Base-by-base conservation (phyloP, 2,329 filamentous ascomycete genomes). In the Apiospora marii region DNA sequence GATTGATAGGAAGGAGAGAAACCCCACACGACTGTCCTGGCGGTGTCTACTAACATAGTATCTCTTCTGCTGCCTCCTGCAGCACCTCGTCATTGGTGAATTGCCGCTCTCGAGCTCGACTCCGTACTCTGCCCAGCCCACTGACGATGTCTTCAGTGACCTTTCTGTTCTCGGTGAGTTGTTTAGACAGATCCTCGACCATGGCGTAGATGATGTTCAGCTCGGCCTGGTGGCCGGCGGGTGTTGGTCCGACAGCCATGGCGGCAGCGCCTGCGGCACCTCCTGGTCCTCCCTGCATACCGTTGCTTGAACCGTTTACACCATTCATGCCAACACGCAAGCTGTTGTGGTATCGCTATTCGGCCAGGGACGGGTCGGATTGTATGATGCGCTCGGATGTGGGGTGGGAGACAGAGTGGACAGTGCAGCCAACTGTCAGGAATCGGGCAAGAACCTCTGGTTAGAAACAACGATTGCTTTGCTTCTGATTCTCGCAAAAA, bases 191-290 rank as follows among this genome's bases (percentile, higher is more conserved):
- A 79, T 91, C 89, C 78, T 92, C 91, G 14, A 92, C 90, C 88
- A 92, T 90, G 75, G 86, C 85, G 79, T 92, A 92, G 78, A 92
- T 91, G 81, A 91, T 90, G 79, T 91, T 91, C 73, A 92, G 86
- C 81, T 92, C 91, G 70, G 90, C 88, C 80, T 92, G 90, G 79
- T 92, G 90, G 68, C 90, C 90, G 24, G 90, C 91, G n/a, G 90
- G 90, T 22, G 89, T 91, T 19, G 90, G 90, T 64, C 87, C 85
- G 68, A 86, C 84, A 72, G 87, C 79, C 79, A 84, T 83, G 69
- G 76, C 85, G 73, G 84, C 85, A 44, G 82, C 82, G 41, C 84
- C 78, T 48, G 76, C 73, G 27, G 34, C 68, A 24, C 48, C 68
- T 53, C 46, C 68, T 41, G 68, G 68, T 51, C 46, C 79, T 41